Evolutionary conservation across 1,284 basidiomycete species (phyloP), one percentile per base, ranked within the genome.

Genomic region (Pyrrhoderma noxium): DNA sequence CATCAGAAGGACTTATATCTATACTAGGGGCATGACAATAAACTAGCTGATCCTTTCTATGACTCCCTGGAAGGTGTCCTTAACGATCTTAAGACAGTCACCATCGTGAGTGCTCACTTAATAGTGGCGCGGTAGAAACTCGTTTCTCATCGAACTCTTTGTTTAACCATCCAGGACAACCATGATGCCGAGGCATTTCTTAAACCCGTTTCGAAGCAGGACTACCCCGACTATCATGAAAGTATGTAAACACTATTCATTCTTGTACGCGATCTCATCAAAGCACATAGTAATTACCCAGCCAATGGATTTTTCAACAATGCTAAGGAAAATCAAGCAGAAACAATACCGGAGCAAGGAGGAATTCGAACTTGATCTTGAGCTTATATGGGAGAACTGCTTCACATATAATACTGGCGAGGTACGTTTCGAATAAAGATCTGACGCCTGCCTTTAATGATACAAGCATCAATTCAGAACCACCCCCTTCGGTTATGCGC

Each of bases 301-400:
- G 56, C 91, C 93, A 1, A 99, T 98, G 95, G 95, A 99, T 71
- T 74, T 98, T 44, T 83, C 85, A 56, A 89, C 93, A 0, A 91
- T 99, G 80, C 74, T 87, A 53, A 90, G 84, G 72, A 95, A 95
- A 70, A 85, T 96, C 64, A 97, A 95, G 71, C 71, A 76, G 46
- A 89, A 89, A 64, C 76, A 80, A 48, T 98, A 97, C 79, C 95
- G 94, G 70, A 89, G 82, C 49, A 98, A 99, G 70, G 77, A 80
- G 55, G 89, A 95, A 62, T 99, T 99, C 67, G 85, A 86, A 56
- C 84, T 88, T 56, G 96, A 99, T 67, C 72, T 99, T 41, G 89
- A 95, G 60, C 78, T 96, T 56, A 98, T 99, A 60, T 99, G 95
- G 95, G 82, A 85, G 49, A 99, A 99, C 62, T 98, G 95, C 66